Conservation (phyloP, 2,329 filamentous ascomycete species). For the Fusarium goolgardi region DNA sequence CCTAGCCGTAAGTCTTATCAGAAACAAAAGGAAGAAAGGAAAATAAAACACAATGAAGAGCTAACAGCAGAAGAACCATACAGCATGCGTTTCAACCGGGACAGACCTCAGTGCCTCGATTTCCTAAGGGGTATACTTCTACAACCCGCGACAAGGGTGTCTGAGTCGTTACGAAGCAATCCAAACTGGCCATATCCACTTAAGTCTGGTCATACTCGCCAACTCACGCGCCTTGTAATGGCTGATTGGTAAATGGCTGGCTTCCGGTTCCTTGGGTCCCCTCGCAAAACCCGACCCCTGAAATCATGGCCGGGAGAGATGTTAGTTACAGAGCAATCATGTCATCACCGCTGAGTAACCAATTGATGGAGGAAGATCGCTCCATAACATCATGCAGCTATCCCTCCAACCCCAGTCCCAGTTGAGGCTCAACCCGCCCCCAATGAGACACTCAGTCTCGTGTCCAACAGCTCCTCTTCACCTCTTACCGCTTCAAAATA, state of each 20-base stretch:
- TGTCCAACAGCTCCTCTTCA: slow-evolving; percentile 5
- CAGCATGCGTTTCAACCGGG: slow-evolving; percentile 35
- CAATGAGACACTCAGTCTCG: neutral
- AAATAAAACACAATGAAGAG: slow-evolving; percentile 3
- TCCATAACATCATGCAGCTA: too few species aligned
- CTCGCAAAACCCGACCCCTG: slow-evolving; percentile 29
- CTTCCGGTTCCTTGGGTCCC: slow-evolving; percentile 39
- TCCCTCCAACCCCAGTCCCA: slow-evolving; percentile 11
- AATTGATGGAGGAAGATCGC: slow-evolving; percentile 5
- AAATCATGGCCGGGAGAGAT: slow-evolving; percentile 11
- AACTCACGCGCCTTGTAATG: slow-evolving; percentile 33
- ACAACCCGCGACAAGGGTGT: slow-evolving; percentile 41
- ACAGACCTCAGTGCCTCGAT: slow-evolving; percentile 16
- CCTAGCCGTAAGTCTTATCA: neutral
- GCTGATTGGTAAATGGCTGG: slow-evolving; percentile 40
- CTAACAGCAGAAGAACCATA: slow-evolving; percentile 10
- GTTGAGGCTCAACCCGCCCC: slow-evolving; percentile 20
- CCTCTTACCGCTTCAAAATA: slow-evolving; percentile 7
- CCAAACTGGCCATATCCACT: slow-evolving; percentile 32
- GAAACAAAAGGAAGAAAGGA: neutral
- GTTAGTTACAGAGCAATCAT: slow-evolving; percentile 19
- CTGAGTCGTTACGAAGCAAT: slow-evolving; percentile 36
- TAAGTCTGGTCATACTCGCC: slow-evolving; percentile 33
- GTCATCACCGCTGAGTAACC: slow-evolving; percentile 24
- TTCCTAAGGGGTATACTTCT: slow-evolving; percentile 38